phyloP scores from a whole-genome alignment of 176 grass and related monocot species.

The Pontederia paniculata region DNA sequence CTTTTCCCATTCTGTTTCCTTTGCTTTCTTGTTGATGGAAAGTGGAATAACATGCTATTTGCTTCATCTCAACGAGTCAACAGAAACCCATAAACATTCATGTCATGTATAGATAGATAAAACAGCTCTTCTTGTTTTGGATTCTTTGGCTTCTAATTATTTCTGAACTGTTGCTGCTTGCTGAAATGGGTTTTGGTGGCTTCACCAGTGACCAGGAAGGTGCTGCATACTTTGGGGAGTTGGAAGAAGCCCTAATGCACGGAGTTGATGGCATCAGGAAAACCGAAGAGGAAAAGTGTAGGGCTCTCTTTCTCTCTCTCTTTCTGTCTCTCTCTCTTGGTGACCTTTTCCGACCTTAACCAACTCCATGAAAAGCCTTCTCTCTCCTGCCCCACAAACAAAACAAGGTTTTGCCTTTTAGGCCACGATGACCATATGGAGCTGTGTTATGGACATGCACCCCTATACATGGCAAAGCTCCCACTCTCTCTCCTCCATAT shows the following conservation, averaged over 20 bases:
- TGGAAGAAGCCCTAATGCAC: slow-evolving; percentile 20
- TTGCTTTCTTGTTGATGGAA: neutral
- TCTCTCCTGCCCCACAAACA: neutral
- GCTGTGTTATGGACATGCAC: neutral
- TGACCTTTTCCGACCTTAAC: slow-evolving; percentile 5
- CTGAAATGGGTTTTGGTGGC: slow-evolving; percentile 2
- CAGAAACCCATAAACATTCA: neutral
- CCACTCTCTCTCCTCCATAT: neutral
- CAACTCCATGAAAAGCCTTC: neutral
- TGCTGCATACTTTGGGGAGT: slow-evolving; percentile 10
- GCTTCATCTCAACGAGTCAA: neutral
- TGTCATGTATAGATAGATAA: neutral
- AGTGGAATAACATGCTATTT: neutral
- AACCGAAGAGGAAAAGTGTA: slow-evolving; percentile 15
- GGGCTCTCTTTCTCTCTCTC: neutral
- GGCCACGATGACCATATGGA: slow-evolving; percentile 1
- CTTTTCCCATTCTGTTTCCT: neutral
- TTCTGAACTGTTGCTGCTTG: neutral
- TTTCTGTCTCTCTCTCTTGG: neutral
- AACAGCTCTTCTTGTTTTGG: neutral
- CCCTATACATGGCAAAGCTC: slow-evolving; percentile 1
- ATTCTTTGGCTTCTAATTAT: neutral
- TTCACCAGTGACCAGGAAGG: slow-evolving; percentile 16
- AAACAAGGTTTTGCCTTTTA: slow-evolving; percentile 4
- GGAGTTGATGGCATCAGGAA: slow-evolving; percentile 13